phyloP scores from a whole-genome alignment of 2,329 filamentous ascomycete genomes.

The Microthyrium microscopicum region DNA sequence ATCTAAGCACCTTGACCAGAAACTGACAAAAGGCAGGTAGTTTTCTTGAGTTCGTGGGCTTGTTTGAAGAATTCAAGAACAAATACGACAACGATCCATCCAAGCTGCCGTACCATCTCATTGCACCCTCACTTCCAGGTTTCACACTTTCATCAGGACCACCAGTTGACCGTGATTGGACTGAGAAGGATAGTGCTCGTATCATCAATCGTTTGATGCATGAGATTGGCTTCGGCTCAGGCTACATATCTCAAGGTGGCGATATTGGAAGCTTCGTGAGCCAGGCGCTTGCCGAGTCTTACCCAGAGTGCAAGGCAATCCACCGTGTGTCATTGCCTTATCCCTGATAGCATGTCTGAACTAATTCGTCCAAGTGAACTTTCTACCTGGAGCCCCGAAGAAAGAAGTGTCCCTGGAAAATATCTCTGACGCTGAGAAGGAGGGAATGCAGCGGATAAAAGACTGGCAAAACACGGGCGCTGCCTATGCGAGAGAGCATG shows the following conservation, averaged over 20 bases:
- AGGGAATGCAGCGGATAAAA: constrained; percentile 20
- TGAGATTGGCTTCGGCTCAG: constrained; percentile 31
- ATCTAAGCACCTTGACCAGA: background rate
- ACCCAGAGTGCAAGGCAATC: constrained; percentile 29
- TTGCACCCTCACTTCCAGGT: constrained; percentile 39
- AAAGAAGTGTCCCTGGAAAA: constrained; percentile 10
- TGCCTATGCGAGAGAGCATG: constrained; percentile 37
- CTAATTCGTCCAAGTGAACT: too few relatives aligned
- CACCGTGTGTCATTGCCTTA: constrained; percentile 18
- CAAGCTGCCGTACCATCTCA: constrained; percentile 38
- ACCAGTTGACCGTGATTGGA: constrained; percentile 29
- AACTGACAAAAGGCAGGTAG: constrained; percentile 7
- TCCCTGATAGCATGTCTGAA: background rate
- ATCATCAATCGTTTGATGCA: constrained; percentile 36
- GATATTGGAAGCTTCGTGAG: constrained; percentile 35
- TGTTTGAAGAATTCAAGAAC: constrained; percentile 28
- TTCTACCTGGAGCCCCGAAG: too few relatives aligned
- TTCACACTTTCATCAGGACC: constrained; percentile 35
- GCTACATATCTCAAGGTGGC: constrained; percentile 40
- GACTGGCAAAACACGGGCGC: constrained; percentile 26
- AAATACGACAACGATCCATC: constrained; percentile 35
- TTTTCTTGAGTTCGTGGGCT: constrained; percentile 38
- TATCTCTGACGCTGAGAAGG: constrained; percentile 18
- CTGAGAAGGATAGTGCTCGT: constrained; percentile 21
- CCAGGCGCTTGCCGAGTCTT: constrained; percentile 25